Conservation (phyloP, 2,329 filamentous ascomycete genomes). For the Ceratocystis cacaofunesta region DNA sequence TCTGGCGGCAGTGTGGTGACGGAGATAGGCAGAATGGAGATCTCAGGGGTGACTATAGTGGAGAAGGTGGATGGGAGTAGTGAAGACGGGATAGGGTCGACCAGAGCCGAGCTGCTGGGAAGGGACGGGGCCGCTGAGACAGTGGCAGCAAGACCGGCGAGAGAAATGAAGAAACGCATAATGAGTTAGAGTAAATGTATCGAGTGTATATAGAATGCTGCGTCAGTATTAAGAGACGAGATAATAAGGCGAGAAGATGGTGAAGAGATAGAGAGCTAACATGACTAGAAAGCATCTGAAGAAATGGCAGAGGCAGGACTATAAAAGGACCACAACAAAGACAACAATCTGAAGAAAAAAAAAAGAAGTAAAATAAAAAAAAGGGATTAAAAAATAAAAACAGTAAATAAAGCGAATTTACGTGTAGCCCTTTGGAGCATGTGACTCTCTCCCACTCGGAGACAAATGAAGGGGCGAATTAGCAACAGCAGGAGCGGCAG, state of each 20-base stretch:
- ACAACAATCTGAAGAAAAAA: too few species aligned
- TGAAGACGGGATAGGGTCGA: background rate
- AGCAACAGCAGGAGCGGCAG: too few species aligned
- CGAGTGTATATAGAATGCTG: background rate
- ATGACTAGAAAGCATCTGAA: background rate
- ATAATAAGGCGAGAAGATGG: background rate
- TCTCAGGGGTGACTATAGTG: background rate
- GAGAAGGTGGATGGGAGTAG: background rate
- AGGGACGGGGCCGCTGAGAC: constrained; percentile 9
- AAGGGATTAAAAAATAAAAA: background rate
- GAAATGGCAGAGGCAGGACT: background rate
- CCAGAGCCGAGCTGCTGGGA: background rate
- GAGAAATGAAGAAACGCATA: constrained; percentile 12
- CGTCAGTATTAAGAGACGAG: background rate
- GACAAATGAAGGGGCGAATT: too few species aligned
- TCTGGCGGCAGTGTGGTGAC: background rate
- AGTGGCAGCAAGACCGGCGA: constrained; percentile 3
- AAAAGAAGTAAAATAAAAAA: background rate
- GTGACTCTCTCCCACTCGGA: too few species aligned
- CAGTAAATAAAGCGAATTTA: background rate
- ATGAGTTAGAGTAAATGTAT: background rate
- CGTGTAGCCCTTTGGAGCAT: too few species aligned
- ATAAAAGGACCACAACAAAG: background rate
- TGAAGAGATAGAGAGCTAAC: background rate
- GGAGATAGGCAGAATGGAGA: background rate